A percentile compares a stretch with the other conserved stretches of the same genome.
phyloP scores from a whole-genome alignment of 108 stramenopile genomes.

The Pinguiococcus pyrenoidosus region DNA sequence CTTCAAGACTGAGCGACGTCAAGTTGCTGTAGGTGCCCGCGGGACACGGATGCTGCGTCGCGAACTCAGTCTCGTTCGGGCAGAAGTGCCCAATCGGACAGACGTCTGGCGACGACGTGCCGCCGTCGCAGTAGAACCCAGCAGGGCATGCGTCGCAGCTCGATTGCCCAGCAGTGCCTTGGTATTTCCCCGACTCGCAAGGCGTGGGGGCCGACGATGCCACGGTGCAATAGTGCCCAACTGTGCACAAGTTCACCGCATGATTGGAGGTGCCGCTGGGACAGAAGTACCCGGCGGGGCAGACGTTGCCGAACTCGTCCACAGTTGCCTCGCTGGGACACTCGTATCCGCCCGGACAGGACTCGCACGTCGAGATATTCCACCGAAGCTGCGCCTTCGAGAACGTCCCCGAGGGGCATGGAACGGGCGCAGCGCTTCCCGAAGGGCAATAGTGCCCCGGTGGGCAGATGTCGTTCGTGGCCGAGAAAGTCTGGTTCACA shows the following conservation, averaged over 20 bases:
- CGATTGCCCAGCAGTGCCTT: slow-evolving; percentile 6
- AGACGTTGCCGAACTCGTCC: slow-evolving; percentile 9
- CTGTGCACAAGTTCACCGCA: slow-evolving; percentile 14
- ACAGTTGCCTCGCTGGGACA: neutral
- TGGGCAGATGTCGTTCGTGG: slow-evolving; percentile 1
- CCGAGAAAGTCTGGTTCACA: neutral
- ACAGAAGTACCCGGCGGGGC: slow-evolving; percentile 21
- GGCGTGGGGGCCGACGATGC: slow-evolving; percentile 12
- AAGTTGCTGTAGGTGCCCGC: slow-evolving; percentile 22
- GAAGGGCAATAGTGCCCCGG: slow-evolving; percentile 3
- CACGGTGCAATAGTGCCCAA: slow-evolving; percentile 34
- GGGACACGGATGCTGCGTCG: slow-evolving; percentile 13
- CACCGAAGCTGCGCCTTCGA: neutral
- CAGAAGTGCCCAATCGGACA: slow-evolving; percentile 18
- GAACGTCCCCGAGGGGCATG: slow-evolving; percentile 10
- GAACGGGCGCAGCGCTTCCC: neutral
- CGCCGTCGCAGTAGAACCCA: slow-evolving; percentile 14
- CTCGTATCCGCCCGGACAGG: neutral
- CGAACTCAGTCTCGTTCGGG: slow-evolving; percentile 10
- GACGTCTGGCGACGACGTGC: neutral
- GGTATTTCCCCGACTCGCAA: slow-evolving; percentile 24
- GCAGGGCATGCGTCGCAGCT: slow-evolving; percentile 19
- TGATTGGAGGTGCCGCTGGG: slow-evolving; percentile 6
- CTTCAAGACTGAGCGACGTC: neutral
- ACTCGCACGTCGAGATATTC: neutral